Evolutionary conservation across 345 rosid species (phyloP).

Genomic region (Salix dunnii): DNA sequence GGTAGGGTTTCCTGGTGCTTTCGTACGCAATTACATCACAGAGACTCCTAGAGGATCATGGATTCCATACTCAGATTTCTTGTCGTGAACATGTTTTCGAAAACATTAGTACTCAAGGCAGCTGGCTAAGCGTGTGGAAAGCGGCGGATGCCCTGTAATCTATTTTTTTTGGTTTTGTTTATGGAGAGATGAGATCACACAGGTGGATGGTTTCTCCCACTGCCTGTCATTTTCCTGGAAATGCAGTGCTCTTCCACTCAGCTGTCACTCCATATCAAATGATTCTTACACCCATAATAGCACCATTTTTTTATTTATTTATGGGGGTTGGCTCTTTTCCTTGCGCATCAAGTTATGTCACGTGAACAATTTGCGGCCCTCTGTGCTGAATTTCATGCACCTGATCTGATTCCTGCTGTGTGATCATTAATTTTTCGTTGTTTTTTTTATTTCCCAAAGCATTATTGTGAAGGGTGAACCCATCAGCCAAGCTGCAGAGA

Average conservation of each 20-base stretch:
- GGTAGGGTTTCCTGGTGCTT: neutral
- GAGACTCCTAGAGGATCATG: neutral
- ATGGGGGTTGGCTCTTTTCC: neutral
- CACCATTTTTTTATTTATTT: no score
- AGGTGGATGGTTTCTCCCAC: neutral
- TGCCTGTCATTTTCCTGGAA: constrained; percentile 1
- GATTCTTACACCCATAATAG: constrained; percentile 7
- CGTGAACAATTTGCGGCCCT: neutral
- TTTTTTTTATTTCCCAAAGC: neutral
- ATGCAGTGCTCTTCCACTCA: neutral
- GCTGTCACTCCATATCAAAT: neutral
- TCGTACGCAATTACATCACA: neutral
- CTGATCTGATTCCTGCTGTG: neutral
- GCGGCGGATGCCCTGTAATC: neutral
- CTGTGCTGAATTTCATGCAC: neutral
- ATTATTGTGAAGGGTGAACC: neutral
- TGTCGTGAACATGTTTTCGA: neutral
- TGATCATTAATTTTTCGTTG: neutral
- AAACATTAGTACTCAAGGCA: neutral
- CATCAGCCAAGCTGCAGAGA: neutral
- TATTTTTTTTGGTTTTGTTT: neutral
- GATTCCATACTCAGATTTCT: neutral
- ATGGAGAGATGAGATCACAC: neutral
- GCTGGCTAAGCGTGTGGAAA: neutral
- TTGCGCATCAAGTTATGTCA: neutral